Percentiles rank a stretch among this genome's conserved stretches.
Conservation (phyloP, 179 eudicot species). For the Drosera spatulata region DNA sequence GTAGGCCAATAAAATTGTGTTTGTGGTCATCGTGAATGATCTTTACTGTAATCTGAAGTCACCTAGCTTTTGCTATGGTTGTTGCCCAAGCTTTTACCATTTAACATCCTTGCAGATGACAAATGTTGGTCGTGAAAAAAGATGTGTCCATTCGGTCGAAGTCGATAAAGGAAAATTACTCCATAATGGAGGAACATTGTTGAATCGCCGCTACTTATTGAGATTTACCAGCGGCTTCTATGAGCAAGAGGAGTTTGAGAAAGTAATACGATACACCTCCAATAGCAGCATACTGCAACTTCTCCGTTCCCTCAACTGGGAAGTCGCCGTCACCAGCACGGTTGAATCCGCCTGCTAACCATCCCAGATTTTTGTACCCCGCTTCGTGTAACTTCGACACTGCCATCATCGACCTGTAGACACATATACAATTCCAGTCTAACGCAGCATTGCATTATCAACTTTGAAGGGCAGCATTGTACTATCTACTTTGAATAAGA, state of each 20-base stretch:
- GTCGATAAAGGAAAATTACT: not conserved
- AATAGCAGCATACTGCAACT: conserved; percentile 79
- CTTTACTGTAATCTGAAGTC: too few species aligned
- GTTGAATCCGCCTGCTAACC: conserved; percentile 84
- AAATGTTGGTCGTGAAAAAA: too few species aligned
- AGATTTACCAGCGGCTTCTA: conserved; percentile 37
- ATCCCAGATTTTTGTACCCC: conserved; percentile 70
- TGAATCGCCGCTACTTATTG: not conserved
- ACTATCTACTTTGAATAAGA: too few species aligned
- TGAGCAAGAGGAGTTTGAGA: conserved; percentile 43
- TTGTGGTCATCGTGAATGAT: too few species aligned
- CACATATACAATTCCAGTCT: too few species aligned
- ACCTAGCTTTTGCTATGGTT: too few species aligned
- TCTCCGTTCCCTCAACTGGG: conserved; percentile 60
- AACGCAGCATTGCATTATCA: too few species aligned
- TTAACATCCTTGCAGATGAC: too few species aligned
- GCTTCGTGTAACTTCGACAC: conserved; percentile 52
- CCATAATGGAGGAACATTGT: not conserved
- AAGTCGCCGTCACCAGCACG: conserved; percentile 56
- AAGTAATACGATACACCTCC: conserved; percentile 83
- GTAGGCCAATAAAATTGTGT: too few species aligned
- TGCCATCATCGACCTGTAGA: conserved; percentile 64
- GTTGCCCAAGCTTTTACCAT: too few species aligned
- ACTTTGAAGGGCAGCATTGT: too few species aligned
- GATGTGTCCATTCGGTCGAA: too few species aligned